Evolutionary conservation across 129 eudicot species (phyloP), one percentile per base, ranked within the genome.

Genomic region (Arctium lappa): DNA sequence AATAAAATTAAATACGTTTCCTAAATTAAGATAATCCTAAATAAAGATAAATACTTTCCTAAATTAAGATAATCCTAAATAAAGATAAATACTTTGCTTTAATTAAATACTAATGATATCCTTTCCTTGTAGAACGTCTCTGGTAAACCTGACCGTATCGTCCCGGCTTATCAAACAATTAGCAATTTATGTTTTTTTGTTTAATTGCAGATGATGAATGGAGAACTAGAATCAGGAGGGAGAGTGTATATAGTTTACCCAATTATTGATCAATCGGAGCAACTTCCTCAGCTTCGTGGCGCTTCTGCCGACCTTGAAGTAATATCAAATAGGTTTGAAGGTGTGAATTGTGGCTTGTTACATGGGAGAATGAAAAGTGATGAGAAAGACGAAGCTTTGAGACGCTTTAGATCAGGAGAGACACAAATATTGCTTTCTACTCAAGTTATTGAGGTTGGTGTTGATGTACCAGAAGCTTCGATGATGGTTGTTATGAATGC

Each of bases 401-500:
- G 86, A 71, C 85, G 75, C 72, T 96, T 96, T 74, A 86, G 99
- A 81, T 81, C 92, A 10, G 99, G 99, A 66, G 94, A 91, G 80
- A 96, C 97, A 6, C 91, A 87, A 27, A 96, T 96, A 66, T 83
- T 93, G 10, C 97, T 96, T 84, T 85, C 99, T 8, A 96, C 99
- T 9, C 97, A 89, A 87, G 98, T 96, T 12, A 90, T 96, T 42
- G 98, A 96, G 88, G 86, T 91, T 4, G 99, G 99, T 13, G 97
- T 96, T 50, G 99, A 96, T 77, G 94, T 96, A 63, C 99, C 99
- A 3, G 99, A 96, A 81, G 99, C 99, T 73, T 96, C 99, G 22
- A 91, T 93, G 98, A 96, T 96, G 98, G 92, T 96, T 70, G 99
- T 96, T 7, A 96, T 96, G 99, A 96, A 96, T 72, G 95, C 98